These are phyloP conservation scores for Bolboschoenus planiculmis DNA, from an alignment of 176 grass and related monocot species.

Conservation along the genomic window DNA sequence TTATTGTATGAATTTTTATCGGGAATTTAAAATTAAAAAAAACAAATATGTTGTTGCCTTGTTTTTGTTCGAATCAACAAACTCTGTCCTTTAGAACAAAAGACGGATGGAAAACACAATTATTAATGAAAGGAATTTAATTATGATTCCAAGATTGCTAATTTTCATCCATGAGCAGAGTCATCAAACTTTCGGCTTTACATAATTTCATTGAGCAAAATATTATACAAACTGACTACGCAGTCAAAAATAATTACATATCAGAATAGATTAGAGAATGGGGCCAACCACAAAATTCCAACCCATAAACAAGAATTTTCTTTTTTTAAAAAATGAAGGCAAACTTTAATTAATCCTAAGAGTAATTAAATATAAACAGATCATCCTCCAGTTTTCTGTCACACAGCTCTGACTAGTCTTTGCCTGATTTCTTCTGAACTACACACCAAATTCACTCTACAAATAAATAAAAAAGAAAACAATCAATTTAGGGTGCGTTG, in stretches of 20 bases:
- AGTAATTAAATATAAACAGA: not conserved
- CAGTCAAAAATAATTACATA: not conserved
- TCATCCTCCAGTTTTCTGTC: not conserved
- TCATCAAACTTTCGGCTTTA: not conserved
- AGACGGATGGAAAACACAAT: not conserved
- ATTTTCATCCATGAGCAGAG: not conserved
- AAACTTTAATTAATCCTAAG: not conserved
- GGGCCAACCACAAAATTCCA: not conserved
- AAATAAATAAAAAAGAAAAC: not conserved
- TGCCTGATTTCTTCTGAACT: conserved; percentile 49
- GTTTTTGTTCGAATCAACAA: not conserved
- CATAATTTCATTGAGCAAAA: not conserved
- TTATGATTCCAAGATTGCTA: not conserved
- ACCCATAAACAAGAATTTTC: not conserved
- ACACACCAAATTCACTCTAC: conserved; percentile 36
- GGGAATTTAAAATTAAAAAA: not conserved
- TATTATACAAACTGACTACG: not conserved
- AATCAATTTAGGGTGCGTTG: not conserved
- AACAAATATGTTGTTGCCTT: not conserved
- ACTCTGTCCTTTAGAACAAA: not conserved
- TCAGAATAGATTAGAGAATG: not conserved
- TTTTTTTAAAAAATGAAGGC: not conserved
- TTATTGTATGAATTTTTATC: not conserved
- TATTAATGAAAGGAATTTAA: not conserved
- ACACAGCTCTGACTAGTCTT: conserved; percentile 32